These are phyloP conservation scores for Garcia nutans DNA, from an alignment of 345 rosid genomes.

Conservation along the genomic window DNA sequence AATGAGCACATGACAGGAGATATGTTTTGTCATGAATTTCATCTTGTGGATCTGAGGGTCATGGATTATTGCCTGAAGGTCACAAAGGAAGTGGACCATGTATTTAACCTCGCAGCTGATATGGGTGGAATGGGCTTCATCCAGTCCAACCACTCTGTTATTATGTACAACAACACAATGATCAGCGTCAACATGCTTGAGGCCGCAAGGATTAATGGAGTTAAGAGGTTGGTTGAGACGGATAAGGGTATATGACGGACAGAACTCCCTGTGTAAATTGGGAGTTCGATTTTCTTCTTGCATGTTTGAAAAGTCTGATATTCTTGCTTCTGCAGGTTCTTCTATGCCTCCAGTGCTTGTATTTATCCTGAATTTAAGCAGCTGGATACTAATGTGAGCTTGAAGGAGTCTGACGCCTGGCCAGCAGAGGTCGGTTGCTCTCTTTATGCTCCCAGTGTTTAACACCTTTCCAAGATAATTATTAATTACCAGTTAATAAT, in stretches of 20 bases:
- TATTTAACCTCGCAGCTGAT: constrained; percentile 97
- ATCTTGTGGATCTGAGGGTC: constrained; percentile 92
- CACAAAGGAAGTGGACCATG: constrained; percentile 73
- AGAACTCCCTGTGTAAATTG: neutral
- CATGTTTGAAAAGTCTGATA: constrained; percentile 4
- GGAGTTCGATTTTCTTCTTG: neutral
- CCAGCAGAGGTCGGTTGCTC: constrained; percentile 88
- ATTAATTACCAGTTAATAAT: neutral
- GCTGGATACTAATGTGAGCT: constrained; percentile 94
- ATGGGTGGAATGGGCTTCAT: constrained; percentile 99
- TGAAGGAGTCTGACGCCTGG: constrained; percentile 99
- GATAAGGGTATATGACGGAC: neutral
- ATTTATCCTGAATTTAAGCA: constrained; percentile 99
- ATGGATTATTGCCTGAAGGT: constrained; percentile 96
- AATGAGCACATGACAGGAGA: constrained; percentile 98
- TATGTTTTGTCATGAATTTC: constrained; percentile 96
- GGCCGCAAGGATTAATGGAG: constrained; percentile 85
- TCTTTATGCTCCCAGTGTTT: neutral
- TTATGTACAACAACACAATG: constrained; percentile 98
- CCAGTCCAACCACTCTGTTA: constrained; percentile 96
- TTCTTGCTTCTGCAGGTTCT: constrained; percentile 54
- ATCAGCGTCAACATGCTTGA: constrained; percentile 98
- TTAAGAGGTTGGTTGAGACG: constrained; percentile 60
- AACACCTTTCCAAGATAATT: neutral
- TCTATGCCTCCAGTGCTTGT: constrained; percentile 99